Conservation (phyloP, 2,329 filamentous ascomycete genomes). For the Sporothrix phasma region DNA sequence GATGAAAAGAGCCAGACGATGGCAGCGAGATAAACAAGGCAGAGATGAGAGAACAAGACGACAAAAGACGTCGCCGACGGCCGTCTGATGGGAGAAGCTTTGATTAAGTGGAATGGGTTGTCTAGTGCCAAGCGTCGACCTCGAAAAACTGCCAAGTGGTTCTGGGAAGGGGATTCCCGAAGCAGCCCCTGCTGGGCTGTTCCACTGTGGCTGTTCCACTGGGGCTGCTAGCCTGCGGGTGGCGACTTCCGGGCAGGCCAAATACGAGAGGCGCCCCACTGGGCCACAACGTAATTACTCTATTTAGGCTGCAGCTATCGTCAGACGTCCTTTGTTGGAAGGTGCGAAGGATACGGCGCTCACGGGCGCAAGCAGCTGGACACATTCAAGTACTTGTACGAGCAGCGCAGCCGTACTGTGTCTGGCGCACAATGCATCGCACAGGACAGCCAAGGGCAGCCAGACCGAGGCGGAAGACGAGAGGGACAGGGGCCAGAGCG, state of each 20-base stretch:
- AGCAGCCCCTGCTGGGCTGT: background rate
- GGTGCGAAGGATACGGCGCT: background rate
- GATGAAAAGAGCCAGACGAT: background rate
- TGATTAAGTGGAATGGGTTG: conserved; percentile 1
- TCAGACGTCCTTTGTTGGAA: background rate
- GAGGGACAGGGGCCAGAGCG: background rate
- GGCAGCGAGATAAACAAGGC: background rate
- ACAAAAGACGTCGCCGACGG: background rate
- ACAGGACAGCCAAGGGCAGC: too few species aligned
- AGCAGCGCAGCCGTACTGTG: too few species aligned
- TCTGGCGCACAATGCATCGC: too few species aligned
- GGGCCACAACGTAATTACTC: too few species aligned
- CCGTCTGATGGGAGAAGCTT: background rate
- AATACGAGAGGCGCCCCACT: background rate
- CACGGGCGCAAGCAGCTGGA: background rate
- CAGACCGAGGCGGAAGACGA: background rate
- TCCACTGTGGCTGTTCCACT: background rate
- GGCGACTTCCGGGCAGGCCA: background rate
- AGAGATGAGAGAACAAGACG: background rate
- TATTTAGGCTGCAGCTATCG: background rate
- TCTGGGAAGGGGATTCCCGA: background rate
- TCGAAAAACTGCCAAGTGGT: background rate
- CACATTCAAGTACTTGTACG: too few species aligned
- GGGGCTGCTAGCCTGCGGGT: background rate
- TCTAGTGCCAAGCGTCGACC: background rate